A percentile compares a stretch with the other conserved stretches of the same genome.
These are phyloP conservation scores for Neostapfia colusana DNA, from an alignment of 176 grass and related monocot genomes.

Conservation along the genomic window DNA sequence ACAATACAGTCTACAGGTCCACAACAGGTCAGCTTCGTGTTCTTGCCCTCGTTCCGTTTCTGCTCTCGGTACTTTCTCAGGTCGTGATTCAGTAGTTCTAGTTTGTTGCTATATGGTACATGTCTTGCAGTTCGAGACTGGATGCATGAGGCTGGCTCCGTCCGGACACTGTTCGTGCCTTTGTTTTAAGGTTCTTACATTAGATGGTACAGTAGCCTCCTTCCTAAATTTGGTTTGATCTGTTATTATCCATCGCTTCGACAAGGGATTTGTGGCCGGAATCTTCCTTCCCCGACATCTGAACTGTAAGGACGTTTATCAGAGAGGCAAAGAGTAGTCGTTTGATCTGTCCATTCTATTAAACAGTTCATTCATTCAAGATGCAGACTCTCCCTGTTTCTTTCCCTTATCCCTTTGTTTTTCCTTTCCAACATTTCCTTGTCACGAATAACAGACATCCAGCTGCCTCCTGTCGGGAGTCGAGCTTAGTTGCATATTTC, in stretches of 20 bases:
- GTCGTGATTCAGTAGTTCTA: neutral
- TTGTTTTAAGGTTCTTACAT: neutral
- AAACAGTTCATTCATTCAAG: neutral
- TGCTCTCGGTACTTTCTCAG: neutral
- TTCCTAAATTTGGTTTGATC: too few species aligned
- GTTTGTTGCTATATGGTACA: neutral
- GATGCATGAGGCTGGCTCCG: too few species aligned
- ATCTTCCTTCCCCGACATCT: neutral
- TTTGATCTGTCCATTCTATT: neutral
- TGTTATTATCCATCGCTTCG: too few species aligned
- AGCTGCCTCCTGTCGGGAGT: too few species aligned
- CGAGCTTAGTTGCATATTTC: neutral
- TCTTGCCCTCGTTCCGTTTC: neutral
- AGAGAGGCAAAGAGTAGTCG: neutral
- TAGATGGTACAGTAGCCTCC: slow-evolving; percentile 7
- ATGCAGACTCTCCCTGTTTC: neutral
- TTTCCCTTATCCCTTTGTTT: neutral
- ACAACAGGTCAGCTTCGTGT: neutral
- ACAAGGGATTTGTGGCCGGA: neutral
- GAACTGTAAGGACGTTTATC: neutral
- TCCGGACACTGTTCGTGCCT: slow-evolving; percentile 5
- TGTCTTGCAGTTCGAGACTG: neutral
- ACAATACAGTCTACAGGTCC: neutral
- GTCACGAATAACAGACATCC: neutral
- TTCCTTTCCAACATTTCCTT: neutral